Conservation (phyloP, 371 early-diverging fungal species). For the Mucor circinelloides region DNA sequence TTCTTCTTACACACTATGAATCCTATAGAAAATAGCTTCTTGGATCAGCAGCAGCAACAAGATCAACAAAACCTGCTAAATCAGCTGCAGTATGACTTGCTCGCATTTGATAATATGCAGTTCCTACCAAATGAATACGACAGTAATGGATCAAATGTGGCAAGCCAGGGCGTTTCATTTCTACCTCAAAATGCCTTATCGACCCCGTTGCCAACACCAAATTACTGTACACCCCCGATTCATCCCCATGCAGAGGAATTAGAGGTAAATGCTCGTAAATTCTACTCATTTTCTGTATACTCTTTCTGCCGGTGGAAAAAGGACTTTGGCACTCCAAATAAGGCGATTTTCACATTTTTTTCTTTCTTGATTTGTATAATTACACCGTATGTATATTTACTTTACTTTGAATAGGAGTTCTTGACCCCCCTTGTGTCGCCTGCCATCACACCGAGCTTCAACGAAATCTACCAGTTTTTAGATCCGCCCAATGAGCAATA, state of each 20-base stretch:
- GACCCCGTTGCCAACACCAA: constrained; percentile 12
- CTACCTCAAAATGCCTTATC: constrained; percentile 1
- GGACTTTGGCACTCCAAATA: background rate
- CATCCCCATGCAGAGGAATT: constrained; percentile 1
- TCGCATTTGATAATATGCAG: background rate
- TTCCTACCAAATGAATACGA: background rate
- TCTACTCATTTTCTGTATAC: background rate
- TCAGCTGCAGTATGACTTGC: background rate
- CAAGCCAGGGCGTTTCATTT: background rate
- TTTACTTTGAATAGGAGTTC: constrained; percentile 31
- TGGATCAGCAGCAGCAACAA: background rate
- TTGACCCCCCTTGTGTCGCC: constrained; percentile 64
- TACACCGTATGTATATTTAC: constrained; percentile 1
- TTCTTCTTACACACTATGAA: background rate
- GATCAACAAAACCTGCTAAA: background rate
- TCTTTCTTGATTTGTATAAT: background rate
- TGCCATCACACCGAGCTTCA: constrained; percentile 61
- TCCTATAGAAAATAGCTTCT: background rate
- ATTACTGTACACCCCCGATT: constrained; percentile 6
- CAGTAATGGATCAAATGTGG: background rate
- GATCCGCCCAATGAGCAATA: constrained; percentile 35
- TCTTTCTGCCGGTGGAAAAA: too few relatives aligned
- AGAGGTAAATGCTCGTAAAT: background rate
- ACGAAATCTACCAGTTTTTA: constrained; percentile 12
- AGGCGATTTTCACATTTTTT: background rate